Conservation (phyloP, 1,284 basidiomycete genomes). For the Phellopilus nigrolimitatus region DNA sequence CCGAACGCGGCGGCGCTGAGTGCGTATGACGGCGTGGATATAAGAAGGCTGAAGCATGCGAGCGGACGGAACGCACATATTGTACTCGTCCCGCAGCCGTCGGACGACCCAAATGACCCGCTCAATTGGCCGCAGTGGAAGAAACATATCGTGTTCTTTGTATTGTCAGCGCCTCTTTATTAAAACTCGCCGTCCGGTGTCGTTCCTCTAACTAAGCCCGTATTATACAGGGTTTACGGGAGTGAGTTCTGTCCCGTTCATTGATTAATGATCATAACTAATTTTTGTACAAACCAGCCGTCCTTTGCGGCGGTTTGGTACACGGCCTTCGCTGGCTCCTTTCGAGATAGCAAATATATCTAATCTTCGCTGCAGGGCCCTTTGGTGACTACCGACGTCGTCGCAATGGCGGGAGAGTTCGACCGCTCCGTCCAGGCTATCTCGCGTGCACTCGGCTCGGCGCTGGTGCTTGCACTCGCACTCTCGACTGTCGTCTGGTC, state of each 20-base stretch:
- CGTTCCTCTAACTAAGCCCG: not conserved
- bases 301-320: constrained; percentile 23
- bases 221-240: constrained; percentile 18
- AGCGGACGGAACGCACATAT: constrained; percentile 23
- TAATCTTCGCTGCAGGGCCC: constrained; percentile 14
- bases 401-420: constrained; percentile 23
- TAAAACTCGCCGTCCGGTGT: too few species aligned
- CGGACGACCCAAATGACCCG: constrained; percentile 25
- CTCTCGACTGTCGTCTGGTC: constrained; percentile 22
- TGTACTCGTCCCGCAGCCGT: constrained; percentile 26
- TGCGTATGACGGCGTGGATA: constrained; percentile 20
- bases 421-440: constrained; percentile 23
- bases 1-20: constrained; percentile 21
- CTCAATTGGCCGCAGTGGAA: constrained; percentile 26
- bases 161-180: constrained; percentile 11
- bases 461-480: constrained; percentile 22
- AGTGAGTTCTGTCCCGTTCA: constrained; percentile 16
- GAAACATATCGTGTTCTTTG: constrained; percentile 22
- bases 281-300: constrained; percentile 7
- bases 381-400: constrained; percentile 22
- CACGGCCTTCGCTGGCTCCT: not conserved
- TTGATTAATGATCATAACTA: constrained; percentile 3
- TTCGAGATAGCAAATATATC: not conserved
- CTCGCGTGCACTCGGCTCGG: constrained; percentile 23
- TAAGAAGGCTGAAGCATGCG: constrained; percentile 21